phyloP scores from a whole-genome alignment of 148 eudicot species.

The Vaccinium macrocarpon region DNA sequence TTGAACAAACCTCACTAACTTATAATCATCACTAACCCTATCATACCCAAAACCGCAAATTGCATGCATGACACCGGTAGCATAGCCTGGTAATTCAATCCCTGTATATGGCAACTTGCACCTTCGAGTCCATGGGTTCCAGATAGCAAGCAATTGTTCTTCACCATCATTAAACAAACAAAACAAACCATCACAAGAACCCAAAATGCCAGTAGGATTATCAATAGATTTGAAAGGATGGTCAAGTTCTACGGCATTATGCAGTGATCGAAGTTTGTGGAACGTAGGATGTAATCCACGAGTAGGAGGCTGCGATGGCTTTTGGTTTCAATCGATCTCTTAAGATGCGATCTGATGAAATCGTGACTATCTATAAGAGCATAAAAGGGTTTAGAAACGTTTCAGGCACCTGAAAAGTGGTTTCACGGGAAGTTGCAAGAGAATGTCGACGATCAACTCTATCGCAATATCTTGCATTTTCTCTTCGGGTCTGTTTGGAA shows the following conservation, averaged over 20 bases:
- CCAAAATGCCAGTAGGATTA: no score
- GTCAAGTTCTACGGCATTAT: no score
- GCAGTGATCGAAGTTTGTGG: no score
- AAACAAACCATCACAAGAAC: no score
- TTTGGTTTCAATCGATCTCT: background rate
- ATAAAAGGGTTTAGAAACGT: background rate
- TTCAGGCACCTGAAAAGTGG: slow-evolving; percentile 5
- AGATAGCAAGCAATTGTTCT: background rate
- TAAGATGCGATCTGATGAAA: background rate
- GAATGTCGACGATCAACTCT: background rate
- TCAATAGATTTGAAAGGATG: no score
- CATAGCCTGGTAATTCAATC: background rate
- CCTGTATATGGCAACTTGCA: background rate
- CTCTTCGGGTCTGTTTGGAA: no score
- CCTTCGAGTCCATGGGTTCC: background rate
- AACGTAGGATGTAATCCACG: no score
- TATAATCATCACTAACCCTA: slow-evolving; percentile 36
- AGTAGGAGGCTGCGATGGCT: background rate
- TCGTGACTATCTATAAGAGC: background rate
- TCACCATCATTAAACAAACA: no score
- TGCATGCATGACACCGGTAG: background rate
- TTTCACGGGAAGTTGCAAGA: background rate
- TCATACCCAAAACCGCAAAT: slow-evolving; percentile 23
- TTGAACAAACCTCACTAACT: slow-evolving; percentile 35
- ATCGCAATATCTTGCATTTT: background rate